A percentile compares a stretch with the other conserved stretches of the same genome.
Evolutionary conservation across 768 basidiomycete species (phyloP).

Genomic region (Ramaria sp.): DNA sequence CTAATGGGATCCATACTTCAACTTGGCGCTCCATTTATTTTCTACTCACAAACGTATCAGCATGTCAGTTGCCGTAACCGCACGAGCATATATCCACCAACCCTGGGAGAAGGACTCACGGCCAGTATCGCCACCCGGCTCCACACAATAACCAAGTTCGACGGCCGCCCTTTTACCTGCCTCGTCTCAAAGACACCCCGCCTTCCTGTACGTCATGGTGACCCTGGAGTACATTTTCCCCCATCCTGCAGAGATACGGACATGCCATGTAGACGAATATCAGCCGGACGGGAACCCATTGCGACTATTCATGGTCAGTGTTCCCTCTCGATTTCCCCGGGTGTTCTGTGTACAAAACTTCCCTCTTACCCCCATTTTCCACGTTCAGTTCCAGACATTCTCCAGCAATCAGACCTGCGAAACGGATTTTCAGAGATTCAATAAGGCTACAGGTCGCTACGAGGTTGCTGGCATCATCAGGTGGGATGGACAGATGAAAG

Average conservation of each 20-base stretch:
- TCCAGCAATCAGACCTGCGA: constrained; percentile 24
- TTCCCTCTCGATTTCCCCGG: neutral
- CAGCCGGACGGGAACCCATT: neutral
- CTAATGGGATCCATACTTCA: neutral
- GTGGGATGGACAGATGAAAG: constrained; percentile 36
- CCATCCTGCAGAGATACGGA: neutral
- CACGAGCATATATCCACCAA: too few relatives aligned
- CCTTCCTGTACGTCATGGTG: neutral
- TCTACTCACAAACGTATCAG: too few relatives aligned
- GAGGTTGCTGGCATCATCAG: constrained; percentile 45
- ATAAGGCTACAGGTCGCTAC: constrained; percentile 30
- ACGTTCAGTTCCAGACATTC: constrained; percentile 3
- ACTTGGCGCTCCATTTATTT: too few relatives aligned
- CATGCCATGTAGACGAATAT: neutral
- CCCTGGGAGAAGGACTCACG: too few relatives aligned
- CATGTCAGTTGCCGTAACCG: too few relatives aligned
- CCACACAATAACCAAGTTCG: neutral
- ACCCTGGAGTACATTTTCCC: neutral
- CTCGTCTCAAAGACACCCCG: neutral
- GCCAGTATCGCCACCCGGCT: neutral
- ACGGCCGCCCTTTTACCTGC: neutral
- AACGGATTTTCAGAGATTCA: constrained; percentile 40
- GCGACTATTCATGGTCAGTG: neutral
- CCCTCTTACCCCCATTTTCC: neutral
- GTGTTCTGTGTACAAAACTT: neutral